A percentile compares a stretch with the other conserved stretches of the same genome.
Evolutionary conservation across 2,329 filamentous ascomycete species (phyloP).

Genomic region (Trichoderma breve): DNA sequence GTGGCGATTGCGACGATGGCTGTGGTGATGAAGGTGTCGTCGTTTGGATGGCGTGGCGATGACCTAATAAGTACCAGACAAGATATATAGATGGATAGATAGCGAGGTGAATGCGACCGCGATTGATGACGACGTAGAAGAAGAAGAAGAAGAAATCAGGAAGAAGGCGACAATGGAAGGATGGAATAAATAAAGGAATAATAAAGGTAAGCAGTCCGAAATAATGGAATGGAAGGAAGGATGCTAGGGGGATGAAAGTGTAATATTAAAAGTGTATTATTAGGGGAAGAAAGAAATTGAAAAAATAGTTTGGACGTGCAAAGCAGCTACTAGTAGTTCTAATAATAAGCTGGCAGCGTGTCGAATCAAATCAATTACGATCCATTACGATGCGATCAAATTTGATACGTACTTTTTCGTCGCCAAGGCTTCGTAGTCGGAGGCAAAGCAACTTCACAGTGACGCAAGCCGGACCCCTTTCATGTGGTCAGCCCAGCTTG

Average conservation of each 20-base stretch:
- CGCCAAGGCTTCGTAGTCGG: not conserved
- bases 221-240: not conserved
- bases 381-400: not conserved
- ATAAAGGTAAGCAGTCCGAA: not conserved
- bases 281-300: slow-evolving; percentile 1
- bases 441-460: slow-evolving; percentile 2
- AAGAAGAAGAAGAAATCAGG: not conserved
- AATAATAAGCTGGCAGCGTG: not conserved
- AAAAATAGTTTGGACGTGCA: not conserved
- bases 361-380: not conserved
- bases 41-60: not conserved
- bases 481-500: not conserved
- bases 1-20: not conserved
- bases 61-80: not conserved
- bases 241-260: not conserved
- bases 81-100: not conserved
- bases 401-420: not conserved
- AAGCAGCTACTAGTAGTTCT: not conserved
- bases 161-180: not conserved
- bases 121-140: not conserved
- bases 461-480: slow-evolving; percentile 16
- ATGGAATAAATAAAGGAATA: not conserved
- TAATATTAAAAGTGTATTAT: not conserved
- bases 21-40: not conserved
- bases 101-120: not conserved